Evolutionary conservation across 306 rosid genomes (phyloP).

Genomic region (Cucumis hystrix): DNA sequence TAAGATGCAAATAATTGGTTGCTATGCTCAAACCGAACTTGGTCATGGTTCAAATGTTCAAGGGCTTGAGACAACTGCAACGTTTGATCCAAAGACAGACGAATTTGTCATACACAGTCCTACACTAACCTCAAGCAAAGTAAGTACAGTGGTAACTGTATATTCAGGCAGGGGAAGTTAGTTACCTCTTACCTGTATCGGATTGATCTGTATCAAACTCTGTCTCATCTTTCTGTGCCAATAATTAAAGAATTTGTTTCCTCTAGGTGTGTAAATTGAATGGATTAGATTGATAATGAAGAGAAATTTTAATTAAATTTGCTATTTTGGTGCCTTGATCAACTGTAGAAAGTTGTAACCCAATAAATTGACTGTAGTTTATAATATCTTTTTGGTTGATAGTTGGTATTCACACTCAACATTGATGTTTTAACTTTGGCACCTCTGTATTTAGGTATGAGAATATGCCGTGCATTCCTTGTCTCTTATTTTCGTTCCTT

Average conservation of each 20-base stretch:
- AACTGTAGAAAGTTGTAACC: background rate
- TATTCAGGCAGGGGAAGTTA: background rate
- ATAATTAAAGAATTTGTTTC: background rate
- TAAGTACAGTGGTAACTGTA: conserved; percentile 21
- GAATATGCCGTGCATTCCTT: background rate
- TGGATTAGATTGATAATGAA: background rate
- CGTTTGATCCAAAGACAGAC: conserved; percentile 71
- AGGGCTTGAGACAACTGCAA: conserved; percentile 97
- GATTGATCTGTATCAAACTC: background rate
- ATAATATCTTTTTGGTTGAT: background rate
- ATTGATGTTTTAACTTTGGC: background rate
- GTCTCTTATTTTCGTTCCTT: conserved; percentile 10
- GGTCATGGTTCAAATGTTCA: conserved; percentile 98
- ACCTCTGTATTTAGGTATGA: background rate
- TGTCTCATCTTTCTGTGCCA: background rate
- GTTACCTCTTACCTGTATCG: background rate
- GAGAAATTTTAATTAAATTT: background rate
- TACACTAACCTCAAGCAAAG: conserved; percentile 90
- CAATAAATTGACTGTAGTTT: background rate
- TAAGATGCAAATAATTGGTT: conserved; percentile 91
- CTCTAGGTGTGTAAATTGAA: background rate
- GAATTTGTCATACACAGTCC: conserved; percentile 86
- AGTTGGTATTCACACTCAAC: background rate
- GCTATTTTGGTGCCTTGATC: background rate
- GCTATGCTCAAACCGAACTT: conserved; percentile 99